A percentile compares a stretch with the other conserved stretches of the same genome.
Evolutionary conservation across 2,329 filamentous ascomycete species (phyloP).

Genomic region (Fusarium torreyae): DNA sequence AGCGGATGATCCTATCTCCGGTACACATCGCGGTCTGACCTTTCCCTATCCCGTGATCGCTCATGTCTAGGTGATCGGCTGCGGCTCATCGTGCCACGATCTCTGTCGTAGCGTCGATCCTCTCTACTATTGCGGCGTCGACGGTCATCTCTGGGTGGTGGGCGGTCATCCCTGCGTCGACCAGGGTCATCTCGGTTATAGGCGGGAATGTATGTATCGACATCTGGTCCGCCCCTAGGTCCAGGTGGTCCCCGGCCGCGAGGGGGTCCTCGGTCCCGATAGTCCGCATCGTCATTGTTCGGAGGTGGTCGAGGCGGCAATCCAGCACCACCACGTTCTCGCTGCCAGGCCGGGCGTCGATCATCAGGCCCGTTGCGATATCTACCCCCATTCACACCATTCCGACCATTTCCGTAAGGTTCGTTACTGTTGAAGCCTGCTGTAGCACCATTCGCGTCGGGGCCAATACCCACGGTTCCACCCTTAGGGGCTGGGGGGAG

Average conservation of each 20-base stretch:
- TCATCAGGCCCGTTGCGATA: conserved; percentile 61
- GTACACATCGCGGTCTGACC: conserved; percentile 65
- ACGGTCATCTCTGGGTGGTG: conserved; percentile 49
- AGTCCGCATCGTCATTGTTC: conserved; percentile 56
- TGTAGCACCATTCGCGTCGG: conserved; percentile 63
- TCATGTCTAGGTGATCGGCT: conserved; percentile 59
- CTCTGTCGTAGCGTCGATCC: conserved; percentile 59
- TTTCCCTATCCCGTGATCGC: conserved; percentile 59
- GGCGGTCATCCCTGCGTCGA: conserved; percentile 55
- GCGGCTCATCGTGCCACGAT: conserved; percentile 59
- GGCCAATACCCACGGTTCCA: conserved; percentile 86
- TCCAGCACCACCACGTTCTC: conserved; percentile 65
- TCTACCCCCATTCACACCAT: conserved; percentile 64
- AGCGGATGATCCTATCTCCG: conserved; percentile 59
- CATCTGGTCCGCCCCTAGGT: conserved; percentile 54
- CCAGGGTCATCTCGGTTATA: conserved; percentile 58
- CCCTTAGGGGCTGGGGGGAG: conserved; percentile 93
- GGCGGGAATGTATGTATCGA: conserved; percentile 67
- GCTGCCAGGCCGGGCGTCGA: conserved; percentile 68
- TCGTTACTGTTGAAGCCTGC: conserved; percentile 67
- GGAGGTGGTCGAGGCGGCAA: conserved; percentile 62
- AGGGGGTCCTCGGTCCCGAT: conserved; percentile 55
- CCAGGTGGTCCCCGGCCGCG: conserved; percentile 53
- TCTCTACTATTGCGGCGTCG: conserved; percentile 54
- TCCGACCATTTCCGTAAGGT: conserved; percentile 62